These are phyloP conservation scores for Plantago ovata DNA, from an alignment of 257 asterid species.

Conservation along the genomic window DNA sequence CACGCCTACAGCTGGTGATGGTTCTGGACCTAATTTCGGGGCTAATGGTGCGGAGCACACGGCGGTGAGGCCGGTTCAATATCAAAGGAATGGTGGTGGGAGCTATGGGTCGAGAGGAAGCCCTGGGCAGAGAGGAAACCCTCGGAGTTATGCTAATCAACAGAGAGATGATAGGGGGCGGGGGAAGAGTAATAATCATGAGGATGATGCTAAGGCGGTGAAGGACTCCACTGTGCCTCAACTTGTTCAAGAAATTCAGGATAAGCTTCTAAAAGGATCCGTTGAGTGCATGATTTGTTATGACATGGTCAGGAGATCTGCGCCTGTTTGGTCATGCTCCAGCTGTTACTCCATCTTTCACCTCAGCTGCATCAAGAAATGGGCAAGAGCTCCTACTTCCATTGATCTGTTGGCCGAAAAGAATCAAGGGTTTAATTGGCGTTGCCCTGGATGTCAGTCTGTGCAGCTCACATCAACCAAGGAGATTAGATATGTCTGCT, in stretches of 20 bases:
- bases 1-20: slow-evolving; percentile 25
- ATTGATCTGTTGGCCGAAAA: slow-evolving; percentile 73
- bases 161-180: slow-evolving; percentile 47
- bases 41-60: slow-evolving; percentile 19
- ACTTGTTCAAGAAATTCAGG: slow-evolving; percentile 95
- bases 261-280: slow-evolving; percentile 68
- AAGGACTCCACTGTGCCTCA: slow-evolving; percentile 64
- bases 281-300: slow-evolving; percentile 99
- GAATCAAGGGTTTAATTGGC: slow-evolving; percentile 87
- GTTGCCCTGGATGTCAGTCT: slow-evolving; percentile 97
- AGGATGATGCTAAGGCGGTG: slow-evolving; percentile 8
- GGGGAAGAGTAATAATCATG: slow-evolving; percentile 30
- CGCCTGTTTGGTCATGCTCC: slow-evolving; percentile 90
- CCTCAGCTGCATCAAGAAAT: slow-evolving; percentile 77
- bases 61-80: slow-evolving; percentile 16
- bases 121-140: too few relatives aligned
- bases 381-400: slow-evolving; percentile 99
- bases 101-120: slow-evolving; percentile 32
- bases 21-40: slow-evolving; percentile 21
- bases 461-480: slow-evolving; percentile 83
- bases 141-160: slow-evolving; percentile 30
- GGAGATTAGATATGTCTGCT: slow-evolving; percentile 81
- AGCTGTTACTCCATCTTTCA: slow-evolving; percentile 93
- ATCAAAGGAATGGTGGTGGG: slow-evolving; percentile 29
- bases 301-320: slow-evolving; percentile 91